phyloP scores from a whole-genome alignment of 75 land plant genomes.

The Cupressus sempervirens region DNA sequence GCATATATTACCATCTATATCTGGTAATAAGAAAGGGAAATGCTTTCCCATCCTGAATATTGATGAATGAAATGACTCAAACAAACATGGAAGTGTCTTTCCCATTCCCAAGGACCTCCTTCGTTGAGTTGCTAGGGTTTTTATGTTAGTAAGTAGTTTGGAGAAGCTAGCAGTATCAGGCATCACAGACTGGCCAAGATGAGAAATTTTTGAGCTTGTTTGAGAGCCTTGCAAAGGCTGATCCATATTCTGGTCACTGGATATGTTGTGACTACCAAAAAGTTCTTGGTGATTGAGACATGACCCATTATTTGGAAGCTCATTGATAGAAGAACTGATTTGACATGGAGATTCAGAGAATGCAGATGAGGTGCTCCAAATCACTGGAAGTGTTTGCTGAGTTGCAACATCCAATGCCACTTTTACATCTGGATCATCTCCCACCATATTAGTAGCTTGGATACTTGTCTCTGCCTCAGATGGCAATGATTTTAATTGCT shows the following conservation, averaged over 20 bases:
- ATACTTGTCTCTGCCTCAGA: not conserved
- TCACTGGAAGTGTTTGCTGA: not conserved
- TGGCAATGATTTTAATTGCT: not conserved
- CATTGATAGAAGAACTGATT: not conserved
- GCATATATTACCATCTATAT: not conserved
- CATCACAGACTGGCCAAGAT: not conserved
- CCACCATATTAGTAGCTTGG: not conserved
- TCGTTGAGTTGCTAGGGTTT: slow-evolving; percentile 3
- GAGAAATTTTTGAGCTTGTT: not conserved
- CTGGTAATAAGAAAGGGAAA: not conserved
- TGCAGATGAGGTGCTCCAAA: not conserved
- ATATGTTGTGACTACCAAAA: not conserved
- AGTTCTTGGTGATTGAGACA: not conserved
- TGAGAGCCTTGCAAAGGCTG: not conserved
- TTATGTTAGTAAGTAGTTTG: slow-evolving; percentile 4
- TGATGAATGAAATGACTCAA: slow-evolving; percentile 9
- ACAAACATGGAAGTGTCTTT: slow-evolving; percentile 3
- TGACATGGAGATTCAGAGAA: not conserved
- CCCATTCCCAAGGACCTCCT: slow-evolving; percentile 1
- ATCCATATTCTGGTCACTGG: not conserved
- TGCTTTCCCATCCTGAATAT: not conserved
- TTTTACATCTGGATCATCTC: not conserved
- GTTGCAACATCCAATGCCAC: not conserved
- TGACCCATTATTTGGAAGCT: not conserved
- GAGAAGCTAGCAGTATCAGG: not conserved